phyloP scores from a whole-genome alignment of 805 yeast species.

The Metschnikowia corniflorae region DNA sequence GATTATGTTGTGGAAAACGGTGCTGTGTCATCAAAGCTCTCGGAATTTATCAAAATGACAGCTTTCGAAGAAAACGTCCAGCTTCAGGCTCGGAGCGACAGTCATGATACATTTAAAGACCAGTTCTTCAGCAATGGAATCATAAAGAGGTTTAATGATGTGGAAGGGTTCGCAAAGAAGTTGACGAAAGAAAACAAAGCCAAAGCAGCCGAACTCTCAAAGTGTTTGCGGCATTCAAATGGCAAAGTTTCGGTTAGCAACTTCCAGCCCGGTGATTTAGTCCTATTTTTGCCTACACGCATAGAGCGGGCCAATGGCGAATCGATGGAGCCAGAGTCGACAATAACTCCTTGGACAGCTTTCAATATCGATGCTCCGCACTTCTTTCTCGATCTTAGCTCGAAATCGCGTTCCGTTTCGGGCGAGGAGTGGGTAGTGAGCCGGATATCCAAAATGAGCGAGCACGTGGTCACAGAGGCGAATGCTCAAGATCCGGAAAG shows the following conservation, averaged over 20 bases:
- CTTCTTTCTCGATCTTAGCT: slow-evolving; percentile 58
- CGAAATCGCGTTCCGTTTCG: slow-evolving; percentile 16
- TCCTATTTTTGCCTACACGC: slow-evolving; percentile 78
- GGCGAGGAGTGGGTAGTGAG: slow-evolving; percentile 82
- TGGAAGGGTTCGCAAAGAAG: slow-evolving; percentile 83
- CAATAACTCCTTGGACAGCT: slow-evolving; percentile 80
- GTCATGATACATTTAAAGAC: slow-evolving; percentile 7
- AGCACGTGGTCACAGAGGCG: slow-evolving; percentile 47
- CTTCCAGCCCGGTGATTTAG: slow-evolving; percentile 73
- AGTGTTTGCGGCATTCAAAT: slow-evolving; percentile 19
- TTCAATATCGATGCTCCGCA: slow-evolving; percentile 88
- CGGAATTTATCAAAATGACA: slow-evolving; percentile 20
- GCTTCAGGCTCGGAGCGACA: slow-evolving; percentile 16
- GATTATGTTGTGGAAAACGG: slow-evolving; percentile 2
- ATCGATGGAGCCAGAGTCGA: neutral
- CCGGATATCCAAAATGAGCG: slow-evolving; percentile 55
- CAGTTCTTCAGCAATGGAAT: slow-evolving; percentile 43
- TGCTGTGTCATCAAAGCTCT: slow-evolving; percentile 9
- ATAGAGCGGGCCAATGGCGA: slow-evolving; percentile 32
- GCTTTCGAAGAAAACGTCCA: slow-evolving; percentile 29
- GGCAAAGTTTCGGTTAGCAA: slow-evolving; percentile 59
- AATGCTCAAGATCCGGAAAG: slow-evolving; percentile 29
- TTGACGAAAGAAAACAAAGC: slow-evolving; percentile 67
- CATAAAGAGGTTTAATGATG: slow-evolving; percentile 78
- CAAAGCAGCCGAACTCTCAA: slow-evolving; percentile 45